Conservation (phyloP, 1,284 basidiomycete species). For the Cryptococcus sp. region DNA sequence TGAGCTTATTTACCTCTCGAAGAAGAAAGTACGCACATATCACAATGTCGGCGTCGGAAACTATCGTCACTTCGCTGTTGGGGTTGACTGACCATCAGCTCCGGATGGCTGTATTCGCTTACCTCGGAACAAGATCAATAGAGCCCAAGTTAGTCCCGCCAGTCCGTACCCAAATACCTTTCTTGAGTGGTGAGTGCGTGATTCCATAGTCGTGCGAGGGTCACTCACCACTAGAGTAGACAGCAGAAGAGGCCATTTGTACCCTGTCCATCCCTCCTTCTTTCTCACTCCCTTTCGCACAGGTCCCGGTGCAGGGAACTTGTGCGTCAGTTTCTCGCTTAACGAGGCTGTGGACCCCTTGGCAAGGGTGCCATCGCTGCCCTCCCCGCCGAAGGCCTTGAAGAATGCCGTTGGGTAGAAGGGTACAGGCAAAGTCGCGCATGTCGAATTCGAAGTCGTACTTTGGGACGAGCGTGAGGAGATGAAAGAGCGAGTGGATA, state of each 20-base stretch:
- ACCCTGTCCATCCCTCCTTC: constrained; percentile 22
- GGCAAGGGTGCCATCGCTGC: not conserved
- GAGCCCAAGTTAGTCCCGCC: constrained; percentile 26
- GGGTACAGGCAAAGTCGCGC: constrained; percentile 11
- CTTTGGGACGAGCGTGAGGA: not conserved
- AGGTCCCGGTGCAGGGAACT: constrained; percentile 18
- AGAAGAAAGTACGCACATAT: constrained; percentile 20
- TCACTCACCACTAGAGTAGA: constrained; percentile 24
- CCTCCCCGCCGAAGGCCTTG: constrained; percentile 1
- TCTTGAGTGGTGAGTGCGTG: not conserved
- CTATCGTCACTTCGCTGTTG: constrained; percentile 30
- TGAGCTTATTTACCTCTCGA: not conserved
- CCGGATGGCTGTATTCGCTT: not conserved
- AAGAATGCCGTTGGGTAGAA: constrained; percentile 11
- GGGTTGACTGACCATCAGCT: constrained; percentile 12
- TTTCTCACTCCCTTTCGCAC: constrained; percentile 5
- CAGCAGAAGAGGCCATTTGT: constrained; percentile 22
- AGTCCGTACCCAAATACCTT: constrained; percentile 29
- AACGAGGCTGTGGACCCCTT: constrained; percentile 8
- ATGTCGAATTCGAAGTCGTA: constrained; percentile 7
- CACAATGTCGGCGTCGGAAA: constrained; percentile 31
- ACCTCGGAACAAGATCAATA: constrained; percentile 23
- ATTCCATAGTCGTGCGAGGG: not conserved
- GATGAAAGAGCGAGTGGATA: constrained; percentile 2
- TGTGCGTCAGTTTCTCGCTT: constrained; percentile 25